Conservation (phyloP, 768 basidiomycete genomes). For the Brasilioporus rufonigricans region DNA sequence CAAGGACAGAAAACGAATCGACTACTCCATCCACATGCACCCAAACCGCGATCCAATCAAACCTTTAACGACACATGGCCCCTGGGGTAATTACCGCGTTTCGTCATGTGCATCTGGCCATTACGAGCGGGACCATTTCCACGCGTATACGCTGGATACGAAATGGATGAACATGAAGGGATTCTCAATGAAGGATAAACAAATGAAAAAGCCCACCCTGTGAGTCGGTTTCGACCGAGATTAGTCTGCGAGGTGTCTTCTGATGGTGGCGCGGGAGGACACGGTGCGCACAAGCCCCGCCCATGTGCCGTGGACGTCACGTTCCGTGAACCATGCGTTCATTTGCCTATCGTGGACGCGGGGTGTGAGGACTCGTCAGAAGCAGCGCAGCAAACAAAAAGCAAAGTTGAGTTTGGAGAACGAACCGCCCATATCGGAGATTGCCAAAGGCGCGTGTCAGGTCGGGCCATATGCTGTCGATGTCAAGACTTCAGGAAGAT, state of each 20-base stretch:
- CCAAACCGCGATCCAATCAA: constrained; percentile 4
- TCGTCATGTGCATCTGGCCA: neutral
- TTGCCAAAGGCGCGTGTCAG: neutral
- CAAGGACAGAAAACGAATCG: neutral
- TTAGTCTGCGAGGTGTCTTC: neutral
- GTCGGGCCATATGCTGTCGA: neutral
- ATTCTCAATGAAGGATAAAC: too few relatives aligned
- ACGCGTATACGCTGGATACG: too few relatives aligned
- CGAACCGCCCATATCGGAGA: neutral
- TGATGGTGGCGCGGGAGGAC: neutral
- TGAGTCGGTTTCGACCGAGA: neutral
- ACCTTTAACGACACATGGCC: neutral
- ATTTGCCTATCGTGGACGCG: neutral
- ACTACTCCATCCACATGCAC: neutral
- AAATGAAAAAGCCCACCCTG: neutral
- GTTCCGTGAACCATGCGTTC: neutral
- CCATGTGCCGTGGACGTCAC: neutral
- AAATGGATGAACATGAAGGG: too few relatives aligned
- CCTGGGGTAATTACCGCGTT: constrained; percentile 3
- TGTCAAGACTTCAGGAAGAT: neutral
- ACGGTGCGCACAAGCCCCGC: constrained; percentile 3
- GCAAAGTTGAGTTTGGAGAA: neutral
- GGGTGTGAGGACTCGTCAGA: neutral
- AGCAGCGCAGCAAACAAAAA: neutral
- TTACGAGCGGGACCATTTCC: constrained; percentile 1